Evolutionary conservation across 1,139 yeast species (phyloP).

Genomic region (Kluyveromyces sp.): DNA sequence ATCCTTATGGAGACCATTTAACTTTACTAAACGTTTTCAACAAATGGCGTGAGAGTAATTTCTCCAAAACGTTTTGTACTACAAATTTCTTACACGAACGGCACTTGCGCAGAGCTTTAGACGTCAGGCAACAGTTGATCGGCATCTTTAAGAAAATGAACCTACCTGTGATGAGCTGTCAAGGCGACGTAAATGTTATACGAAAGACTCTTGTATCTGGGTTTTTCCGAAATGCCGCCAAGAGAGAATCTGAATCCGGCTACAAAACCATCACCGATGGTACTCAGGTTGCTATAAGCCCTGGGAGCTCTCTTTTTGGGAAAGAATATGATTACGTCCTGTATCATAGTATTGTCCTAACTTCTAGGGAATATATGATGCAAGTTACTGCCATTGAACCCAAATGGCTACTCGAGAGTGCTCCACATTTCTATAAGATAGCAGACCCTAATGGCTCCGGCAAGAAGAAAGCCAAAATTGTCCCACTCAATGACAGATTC

Average conservation of each 20-base stretch:
- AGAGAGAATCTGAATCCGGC: conserved; percentile 61
- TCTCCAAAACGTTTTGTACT: conserved; percentile 68
- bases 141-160: conserved; percentile 53
- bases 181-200: conserved; percentile 53
- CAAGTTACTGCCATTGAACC: conserved; percentile 79
- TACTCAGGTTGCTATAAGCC: conserved; percentile 80
- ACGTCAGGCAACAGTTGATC: conserved; percentile 65
- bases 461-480: conserved; percentile 43
- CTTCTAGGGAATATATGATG: conserved; percentile 88
- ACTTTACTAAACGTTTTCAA: conserved; percentile 76
- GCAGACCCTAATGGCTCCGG: conserved; percentile 39
- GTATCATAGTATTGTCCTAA: conserved; percentile 74
- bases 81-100: conserved; percentile 79
- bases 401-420: conserved; percentile 74
- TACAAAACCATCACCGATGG: conserved; percentile 72
- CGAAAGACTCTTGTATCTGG: conserved; percentile 79
- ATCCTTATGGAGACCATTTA: conserved; percentile 79
- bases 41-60: conserved; percentile 63
- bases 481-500: conserved; percentile 55
- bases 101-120: conserved; percentile 67
- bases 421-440: conserved; percentile 77
- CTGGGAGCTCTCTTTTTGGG: conserved; percentile 74
- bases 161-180: conserved; percentile 52
- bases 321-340: conserved; percentile 72
- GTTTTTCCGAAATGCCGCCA: conserved; percentile 78